Evolutionary conservation across 192 early-diverging fungal genomes (phyloP).

Genomic region (Neocallimastix lanati): DNA sequence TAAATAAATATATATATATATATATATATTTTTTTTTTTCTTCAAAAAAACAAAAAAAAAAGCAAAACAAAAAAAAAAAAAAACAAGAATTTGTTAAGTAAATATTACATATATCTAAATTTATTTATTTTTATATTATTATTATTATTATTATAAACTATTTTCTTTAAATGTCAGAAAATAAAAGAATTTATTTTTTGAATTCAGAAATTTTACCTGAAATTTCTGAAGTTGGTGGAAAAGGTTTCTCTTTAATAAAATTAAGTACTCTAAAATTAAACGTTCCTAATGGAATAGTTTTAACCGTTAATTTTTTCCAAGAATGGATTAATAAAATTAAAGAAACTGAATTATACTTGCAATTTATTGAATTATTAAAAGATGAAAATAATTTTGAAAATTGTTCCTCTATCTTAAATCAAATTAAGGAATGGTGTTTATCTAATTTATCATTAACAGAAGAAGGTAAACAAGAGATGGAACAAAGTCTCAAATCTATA

Average conservation of each 20-base stretch:
- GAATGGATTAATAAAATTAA: background rate
- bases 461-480: background rate
- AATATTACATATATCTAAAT: too few relatives aligned
- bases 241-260: background rate
- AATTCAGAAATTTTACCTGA: background rate
- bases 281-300: background rate
- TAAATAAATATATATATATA: too few relatives aligned
- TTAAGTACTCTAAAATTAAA: background rate
- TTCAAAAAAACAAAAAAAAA: too few relatives aligned
- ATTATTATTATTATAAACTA: too few relatives aligned
- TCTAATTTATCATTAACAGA: background rate
- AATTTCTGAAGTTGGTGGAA: background rate
- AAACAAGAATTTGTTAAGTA: too few relatives aligned
- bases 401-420: background rate
- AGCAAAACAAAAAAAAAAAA: too few relatives aligned
- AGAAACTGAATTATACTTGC: background rate
- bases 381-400: background rate
- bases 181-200: background rate
- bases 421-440: background rate
- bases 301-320: background rate
- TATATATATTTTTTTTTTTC: too few relatives aligned
- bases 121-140: too few relatives aligned
- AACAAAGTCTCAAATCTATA: background rate
- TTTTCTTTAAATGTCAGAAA: background rate
- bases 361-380: background rate